Conservation (phyloP, 768 basidiomycete species). For the Galerina sulciceps region DNA sequence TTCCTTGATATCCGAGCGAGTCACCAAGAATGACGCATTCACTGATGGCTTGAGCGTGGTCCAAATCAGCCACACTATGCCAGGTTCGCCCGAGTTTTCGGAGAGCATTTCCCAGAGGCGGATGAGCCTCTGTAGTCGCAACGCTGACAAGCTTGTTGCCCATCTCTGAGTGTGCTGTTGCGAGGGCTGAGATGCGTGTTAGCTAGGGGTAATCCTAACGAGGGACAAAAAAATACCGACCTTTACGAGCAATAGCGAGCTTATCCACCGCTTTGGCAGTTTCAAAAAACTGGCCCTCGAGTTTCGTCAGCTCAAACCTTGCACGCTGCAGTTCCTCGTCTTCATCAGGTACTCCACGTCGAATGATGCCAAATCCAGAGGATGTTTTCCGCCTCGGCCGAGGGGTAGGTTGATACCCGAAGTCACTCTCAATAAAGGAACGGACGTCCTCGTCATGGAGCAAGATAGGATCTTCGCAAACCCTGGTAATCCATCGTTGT, state of each 20-base stretch:
- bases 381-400: slow-evolving; percentile 72
- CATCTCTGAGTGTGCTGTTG: slow-evolving; percentile 82
- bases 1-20: slow-evolving; percentile 92
- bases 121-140: slow-evolving; percentile 87
- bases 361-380: slow-evolving; percentile 77
- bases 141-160: slow-evolving; percentile 92
- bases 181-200: slow-evolving; percentile 58
- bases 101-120: slow-evolving; percentile 80
- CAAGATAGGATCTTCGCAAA: slow-evolving; percentile 91
- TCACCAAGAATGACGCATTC: slow-evolving; percentile 98
- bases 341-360: slow-evolving; percentile 87
- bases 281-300: slow-evolving; percentile 92
- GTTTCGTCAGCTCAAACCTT: slow-evolving; percentile 87
- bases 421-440: slow-evolving; percentile 96
- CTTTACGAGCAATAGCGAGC: slow-evolving; percentile 77
- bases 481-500: slow-evolving; percentile 91
- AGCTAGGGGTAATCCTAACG: slow-evolving; percentile 3
- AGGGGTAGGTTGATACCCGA: slow-evolving; percentile 90
- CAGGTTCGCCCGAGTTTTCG: slow-evolving; percentile 86
- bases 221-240: slow-evolving; percentile 41
- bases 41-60: slow-evolving; percentile 89
- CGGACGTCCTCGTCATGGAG: slow-evolving; percentile 91
- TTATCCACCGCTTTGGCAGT: slow-evolving; percentile 91
- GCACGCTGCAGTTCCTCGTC: slow-evolving; percentile 92
- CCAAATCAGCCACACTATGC: slow-evolving; percentile 87